These are phyloP conservation scores for Trichoderma koningii DNA, from an alignment of 2,329 filamentous ascomycete genomes.

Conservation along the genomic window DNA sequence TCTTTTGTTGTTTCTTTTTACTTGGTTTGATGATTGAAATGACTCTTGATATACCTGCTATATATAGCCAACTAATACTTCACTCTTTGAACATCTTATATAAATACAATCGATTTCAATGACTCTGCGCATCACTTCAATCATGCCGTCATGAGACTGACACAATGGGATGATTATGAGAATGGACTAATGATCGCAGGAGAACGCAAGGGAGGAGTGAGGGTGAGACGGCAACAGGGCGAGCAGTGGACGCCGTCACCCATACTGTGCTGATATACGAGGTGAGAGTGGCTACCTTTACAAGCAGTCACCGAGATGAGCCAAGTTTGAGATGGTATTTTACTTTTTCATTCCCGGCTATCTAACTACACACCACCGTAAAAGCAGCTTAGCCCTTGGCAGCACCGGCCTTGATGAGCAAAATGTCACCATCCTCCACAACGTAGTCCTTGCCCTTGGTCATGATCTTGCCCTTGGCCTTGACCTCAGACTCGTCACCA, in stretches of 20 bases:
- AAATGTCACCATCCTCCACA: slow-evolving; percentile 76
- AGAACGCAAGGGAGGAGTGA: no score
- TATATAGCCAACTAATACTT: slow-evolving; percentile 2
- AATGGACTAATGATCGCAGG: no score
- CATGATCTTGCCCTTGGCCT: slow-evolving; percentile 93
- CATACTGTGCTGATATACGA: no score
- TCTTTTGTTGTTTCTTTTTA: background rate
- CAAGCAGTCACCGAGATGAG: background rate
- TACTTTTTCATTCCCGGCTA: slow-evolving; percentile 22
- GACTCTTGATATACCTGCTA: background rate
- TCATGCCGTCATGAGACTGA: background rate
- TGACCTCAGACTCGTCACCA: slow-evolving; percentile 85
- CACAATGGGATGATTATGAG: no score
- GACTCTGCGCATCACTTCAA: background rate
- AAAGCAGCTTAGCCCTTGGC: slow-evolving; percentile 62
- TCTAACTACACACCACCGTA: slow-evolving; percentile 15
- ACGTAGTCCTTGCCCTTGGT: slow-evolving; percentile 99
- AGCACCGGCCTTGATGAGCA: slow-evolving; percentile 88
- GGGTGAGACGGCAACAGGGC: no score
- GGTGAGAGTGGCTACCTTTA: no score
- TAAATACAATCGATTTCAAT: background rate
- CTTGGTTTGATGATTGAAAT: slow-evolving; percentile 11
- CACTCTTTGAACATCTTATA: background rate
- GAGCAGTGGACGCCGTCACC: no score
- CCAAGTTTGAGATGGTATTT: slow-evolving; percentile 3